Conservation (phyloP, 441 rosid genomes). For the Daphne laureola region DNA sequence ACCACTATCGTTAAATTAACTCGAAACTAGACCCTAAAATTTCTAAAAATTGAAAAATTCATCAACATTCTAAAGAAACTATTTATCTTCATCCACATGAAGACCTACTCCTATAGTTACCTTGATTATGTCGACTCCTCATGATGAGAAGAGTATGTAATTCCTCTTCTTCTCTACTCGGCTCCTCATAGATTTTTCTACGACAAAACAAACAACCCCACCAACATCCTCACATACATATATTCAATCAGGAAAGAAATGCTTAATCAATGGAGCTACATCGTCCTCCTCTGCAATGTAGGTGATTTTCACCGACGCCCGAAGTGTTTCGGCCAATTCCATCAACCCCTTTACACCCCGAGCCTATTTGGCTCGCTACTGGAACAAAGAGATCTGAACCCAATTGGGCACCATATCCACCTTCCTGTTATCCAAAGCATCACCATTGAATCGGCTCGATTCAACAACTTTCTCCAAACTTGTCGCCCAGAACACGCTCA, state of each 20-base stretch:
- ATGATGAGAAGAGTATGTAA: too few relatives aligned
- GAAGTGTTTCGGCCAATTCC: constrained; percentile 23
- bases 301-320: constrained; percentile 30
- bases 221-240: constrained; percentile 21
- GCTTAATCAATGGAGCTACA: constrained; percentile 19
- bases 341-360: constrained; percentile 58
- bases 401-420: constrained; percentile 30
- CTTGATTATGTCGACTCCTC: too few relatives aligned
- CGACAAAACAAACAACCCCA: constrained; percentile 23
- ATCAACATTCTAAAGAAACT: too few relatives aligned
- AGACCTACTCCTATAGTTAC: too few relatives aligned
- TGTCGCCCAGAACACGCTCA: constrained; percentile 47
- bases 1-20: too few relatives aligned
- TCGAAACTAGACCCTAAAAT: too few relatives aligned
- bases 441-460: constrained; percentile 54
- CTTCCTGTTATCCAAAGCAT: constrained; percentile 61
- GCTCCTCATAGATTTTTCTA: constrained; percentile 14
- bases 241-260: constrained; percentile 12
- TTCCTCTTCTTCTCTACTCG: background rate
- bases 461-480: constrained; percentile 55
- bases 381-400: constrained; percentile 56
- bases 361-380: constrained; percentile 60
- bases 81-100: too few relatives aligned
- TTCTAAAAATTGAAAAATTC: too few relatives aligned
- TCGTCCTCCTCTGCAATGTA: constrained; percentile 40